A percentile compares a stretch with the other conserved stretches of the same genome.
Conservation (phyloP, 2,329 filamentous ascomycete genomes). For the Neofusicoccum kwambonambiense region DNA sequence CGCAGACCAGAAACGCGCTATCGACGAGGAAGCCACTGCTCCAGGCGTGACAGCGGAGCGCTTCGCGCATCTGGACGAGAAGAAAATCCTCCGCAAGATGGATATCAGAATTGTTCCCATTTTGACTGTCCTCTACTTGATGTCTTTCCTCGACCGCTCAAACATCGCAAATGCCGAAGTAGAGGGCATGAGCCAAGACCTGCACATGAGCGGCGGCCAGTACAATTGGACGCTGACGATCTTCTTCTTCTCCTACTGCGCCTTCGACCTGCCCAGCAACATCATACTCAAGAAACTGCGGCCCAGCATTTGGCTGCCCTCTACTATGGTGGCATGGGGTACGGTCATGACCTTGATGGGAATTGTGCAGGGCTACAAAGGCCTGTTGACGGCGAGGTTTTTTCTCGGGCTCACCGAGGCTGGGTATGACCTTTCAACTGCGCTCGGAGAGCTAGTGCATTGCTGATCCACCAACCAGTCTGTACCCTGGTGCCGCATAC, state of each 20-base stretch:
- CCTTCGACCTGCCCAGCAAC: conserved; percentile 51
- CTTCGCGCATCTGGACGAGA: conserved; percentile 25
- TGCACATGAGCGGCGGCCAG: conserved; percentile 49
- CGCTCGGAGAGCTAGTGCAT: neutral
- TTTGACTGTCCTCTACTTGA: conserved; percentile 28
- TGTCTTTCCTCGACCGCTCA: conserved; percentile 29
- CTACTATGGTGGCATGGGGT: conserved; percentile 47
- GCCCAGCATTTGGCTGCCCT: conserved; percentile 31
- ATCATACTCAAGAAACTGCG: conserved; percentile 58
- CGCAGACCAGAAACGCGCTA: neutral
- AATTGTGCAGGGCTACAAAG: conserved; percentile 46
- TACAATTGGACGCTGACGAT: conserved; percentile 63
- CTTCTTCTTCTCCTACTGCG: conserved; percentile 54
- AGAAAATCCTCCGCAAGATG: conserved; percentile 28
- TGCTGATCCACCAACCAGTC: conserved; percentile 18
- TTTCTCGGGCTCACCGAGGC: conserved; percentile 35
- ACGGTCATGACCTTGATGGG: conserved; percentile 46
- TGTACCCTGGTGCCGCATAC: conserved; percentile 40
- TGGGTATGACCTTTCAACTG: neutral
- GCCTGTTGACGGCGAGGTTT: conserved; percentile 48
- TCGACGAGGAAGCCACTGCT: neutral
- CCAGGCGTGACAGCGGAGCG: neutral
- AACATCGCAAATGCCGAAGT: conserved; percentile 45
- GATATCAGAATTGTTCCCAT: conserved; percentile 22
- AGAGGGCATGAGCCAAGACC: conserved; percentile 27